Evolutionary conservation across 805 yeast species (phyloP).

Genomic region (Candida schatavii): DNA sequence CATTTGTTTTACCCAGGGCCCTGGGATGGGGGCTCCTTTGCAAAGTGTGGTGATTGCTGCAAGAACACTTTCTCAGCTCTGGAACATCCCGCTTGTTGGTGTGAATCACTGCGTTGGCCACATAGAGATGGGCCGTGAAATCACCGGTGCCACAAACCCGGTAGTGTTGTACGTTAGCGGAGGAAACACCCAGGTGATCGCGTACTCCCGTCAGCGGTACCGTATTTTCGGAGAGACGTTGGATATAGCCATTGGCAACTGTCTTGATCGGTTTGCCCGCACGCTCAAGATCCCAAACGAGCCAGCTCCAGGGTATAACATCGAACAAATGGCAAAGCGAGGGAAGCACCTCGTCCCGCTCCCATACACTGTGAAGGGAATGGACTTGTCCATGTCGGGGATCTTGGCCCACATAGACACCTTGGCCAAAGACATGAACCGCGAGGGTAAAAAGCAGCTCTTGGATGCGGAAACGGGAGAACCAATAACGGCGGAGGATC

Average conservation of each 20-base stretch:
- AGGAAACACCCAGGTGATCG: conserved; percentile 97
- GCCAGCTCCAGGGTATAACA: conserved; percentile 97
- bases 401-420: conserved; percentile 82
- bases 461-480: conserved; percentile 45
- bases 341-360: conserved; percentile 63
- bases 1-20: conserved; percentile 95
- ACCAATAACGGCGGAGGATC: conserved; percentile 72
- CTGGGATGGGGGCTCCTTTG: conserved; percentile 99
- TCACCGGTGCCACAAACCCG: conserved; percentile 96
- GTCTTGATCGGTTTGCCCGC: conserved; percentile 93
- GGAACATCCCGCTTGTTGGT: conserved; percentile 85
- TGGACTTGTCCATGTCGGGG: conserved; percentile 98
- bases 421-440: conserved; percentile 70
- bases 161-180: conserved; percentile 97
- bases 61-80: conserved; percentile 73
- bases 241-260: conserved; percentile 97
- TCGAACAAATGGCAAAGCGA: conserved; percentile 86
- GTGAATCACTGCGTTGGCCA: conserved; percentile 98
- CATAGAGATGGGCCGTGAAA: conserved; percentile 98
- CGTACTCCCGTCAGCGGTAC: conserved; percentile 89
- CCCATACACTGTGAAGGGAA: conserved; percentile 97
- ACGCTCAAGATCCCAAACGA: conserved; percentile 83
- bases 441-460: conserved; percentile 36
- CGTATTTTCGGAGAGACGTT: conserved; percentile 99
- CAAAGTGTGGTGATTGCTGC: conserved; percentile 93